Base-by-base conservation (phyloP, 345 rosid genomes). In the Linum usitatissimum region DNA sequence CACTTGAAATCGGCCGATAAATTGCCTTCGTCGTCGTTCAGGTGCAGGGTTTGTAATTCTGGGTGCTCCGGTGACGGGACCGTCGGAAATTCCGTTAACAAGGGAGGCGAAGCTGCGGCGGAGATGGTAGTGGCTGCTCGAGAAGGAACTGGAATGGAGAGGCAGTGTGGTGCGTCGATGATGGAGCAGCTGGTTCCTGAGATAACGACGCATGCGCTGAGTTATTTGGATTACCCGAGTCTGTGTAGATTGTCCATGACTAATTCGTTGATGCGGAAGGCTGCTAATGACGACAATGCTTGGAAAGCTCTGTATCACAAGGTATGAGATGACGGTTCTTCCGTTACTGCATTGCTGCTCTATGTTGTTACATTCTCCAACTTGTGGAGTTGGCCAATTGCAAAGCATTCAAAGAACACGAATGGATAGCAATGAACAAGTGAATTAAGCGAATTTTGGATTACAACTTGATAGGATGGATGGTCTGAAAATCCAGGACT, bases 101-200 rank as follows among this genome's bases (percentile, higher is more conserved):
- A 77, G 38, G 78, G 68, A 57, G 19, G 65, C 53, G 70, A 23
- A 61, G 61, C 63, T 62, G 49, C 64, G 57, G 76, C 66, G 58
- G 73, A 70, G 68, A 77, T 65, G 66, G 79, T 57, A 8, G 49
- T 65, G 10, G 53, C 38, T 18, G 9, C 38, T 28, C 9, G 38
- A 69, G 9, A 73, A 49, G 18, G 12, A 45, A 57, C 66, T 6
- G 72, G 4, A 36, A 81, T 65, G 65, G 94, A 87, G 78, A 77
- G 80, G 59, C 80, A 81, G 40, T 81, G 79, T n/a, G 92, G 92
- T 1, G 88, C 88, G 54, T 90, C 99, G 13, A 94, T 94, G 97
- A 94, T 88, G 97, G 97, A 94, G 81, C 97, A 94, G 79, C 76
- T 94, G 70, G 99, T 90, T 51, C 96, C 99, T 49, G 99, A 94